Evolutionary conservation across 2,329 filamentous ascomycete species (phyloP).

Genomic region (Sarocladium strictum): DNA sequence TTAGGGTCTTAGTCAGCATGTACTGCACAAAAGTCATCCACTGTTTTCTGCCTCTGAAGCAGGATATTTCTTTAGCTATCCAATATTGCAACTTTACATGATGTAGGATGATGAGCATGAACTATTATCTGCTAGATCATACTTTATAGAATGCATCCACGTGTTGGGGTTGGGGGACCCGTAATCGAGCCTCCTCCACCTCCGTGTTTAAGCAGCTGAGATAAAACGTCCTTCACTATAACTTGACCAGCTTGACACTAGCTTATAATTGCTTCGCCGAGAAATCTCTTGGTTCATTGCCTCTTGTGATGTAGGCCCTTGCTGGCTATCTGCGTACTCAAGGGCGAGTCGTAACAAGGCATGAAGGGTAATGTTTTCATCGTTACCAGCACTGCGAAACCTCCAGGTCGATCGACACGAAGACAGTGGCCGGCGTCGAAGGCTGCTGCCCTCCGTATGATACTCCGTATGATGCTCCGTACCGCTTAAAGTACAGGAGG

Average conservation of each 20-base stretch:
- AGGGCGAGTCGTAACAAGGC: background rate
- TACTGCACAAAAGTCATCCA: background rate
- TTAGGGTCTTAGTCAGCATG: constrained; percentile 1
- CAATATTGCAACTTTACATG: too few species aligned
- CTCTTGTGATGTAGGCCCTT: background rate
- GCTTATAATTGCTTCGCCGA: background rate
- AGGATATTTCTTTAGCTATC: too few species aligned
- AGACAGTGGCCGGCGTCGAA: background rate
- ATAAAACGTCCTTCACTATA: background rate
- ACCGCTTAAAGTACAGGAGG: background rate
- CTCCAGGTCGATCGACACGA: constrained; percentile 2
- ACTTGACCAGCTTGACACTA: background rate
- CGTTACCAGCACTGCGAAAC: constrained; percentile 1
- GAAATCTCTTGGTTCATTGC: background rate
- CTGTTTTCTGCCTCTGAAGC: too few species aligned
- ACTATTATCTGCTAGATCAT: too few species aligned
- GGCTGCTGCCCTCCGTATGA: background rate
- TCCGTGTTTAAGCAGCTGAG: background rate
- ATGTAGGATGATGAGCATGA: too few species aligned
- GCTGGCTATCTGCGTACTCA: background rate
- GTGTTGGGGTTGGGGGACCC: background rate
- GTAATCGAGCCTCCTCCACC: background rate
- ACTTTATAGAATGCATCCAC: background rate
- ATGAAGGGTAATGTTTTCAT: background rate
- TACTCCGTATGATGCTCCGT: background rate